A percentile compares a stretch with the other conserved stretches of the same genome.
These are phyloP conservation scores for Penicillium chermesinum DNA, from an alignment of 495 filamentous ascomycete genomes.

Conservation along the genomic window DNA sequence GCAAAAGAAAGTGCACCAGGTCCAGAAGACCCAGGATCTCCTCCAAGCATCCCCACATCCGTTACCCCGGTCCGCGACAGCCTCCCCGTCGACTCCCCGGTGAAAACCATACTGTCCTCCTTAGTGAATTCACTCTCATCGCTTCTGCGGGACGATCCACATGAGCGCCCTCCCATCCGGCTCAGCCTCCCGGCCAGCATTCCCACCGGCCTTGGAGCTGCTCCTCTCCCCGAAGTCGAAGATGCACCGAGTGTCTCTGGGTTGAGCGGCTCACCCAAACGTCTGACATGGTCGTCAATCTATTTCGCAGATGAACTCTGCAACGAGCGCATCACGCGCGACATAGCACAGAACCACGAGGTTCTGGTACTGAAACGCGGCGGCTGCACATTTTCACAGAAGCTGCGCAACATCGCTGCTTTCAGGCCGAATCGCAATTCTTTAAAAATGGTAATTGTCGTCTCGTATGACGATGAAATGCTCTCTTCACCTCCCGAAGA, in stretches of 20 bases:
- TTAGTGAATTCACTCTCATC: conserved; percentile 56
- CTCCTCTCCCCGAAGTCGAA: conserved; percentile 62
- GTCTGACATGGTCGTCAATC: conserved; percentile 61
- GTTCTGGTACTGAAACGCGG: conserved; percentile 81
- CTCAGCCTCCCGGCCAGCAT: conserved; percentile 60
- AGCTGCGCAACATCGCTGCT: conserved; percentile 76
- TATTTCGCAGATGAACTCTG: conserved; percentile 71
- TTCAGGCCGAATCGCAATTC: conserved; percentile 54
- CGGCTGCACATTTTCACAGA: conserved; percentile 76
- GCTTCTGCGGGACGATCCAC: conserved; percentile 42
- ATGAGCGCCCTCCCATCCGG: conserved; percentile 28
- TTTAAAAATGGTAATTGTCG: conserved; percentile 76
- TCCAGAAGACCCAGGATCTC: conserved; percentile 10
- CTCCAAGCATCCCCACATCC: conserved; percentile 16
- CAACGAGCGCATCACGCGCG: conserved; percentile 52
- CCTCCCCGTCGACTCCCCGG: conserved; percentile 31
- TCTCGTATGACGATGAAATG: conserved; percentile 55
- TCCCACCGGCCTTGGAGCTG: conserved; percentile 69
- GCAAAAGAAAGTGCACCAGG: conserved; percentile 17
- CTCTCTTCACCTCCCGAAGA: neutral
- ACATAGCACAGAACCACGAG: conserved; percentile 61
- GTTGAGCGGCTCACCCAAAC: conserved; percentile 36
- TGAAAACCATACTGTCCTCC: conserved; percentile 50
- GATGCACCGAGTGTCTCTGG: conserved; percentile 48
- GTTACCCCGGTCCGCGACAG: conserved; percentile 19